A percentile compares a stretch with the other conserved stretches of the same genome.
phyloP scores from a whole-genome alignment of 768 basidiomycete genomes.

The Hygrocybe coccinea region DNA sequence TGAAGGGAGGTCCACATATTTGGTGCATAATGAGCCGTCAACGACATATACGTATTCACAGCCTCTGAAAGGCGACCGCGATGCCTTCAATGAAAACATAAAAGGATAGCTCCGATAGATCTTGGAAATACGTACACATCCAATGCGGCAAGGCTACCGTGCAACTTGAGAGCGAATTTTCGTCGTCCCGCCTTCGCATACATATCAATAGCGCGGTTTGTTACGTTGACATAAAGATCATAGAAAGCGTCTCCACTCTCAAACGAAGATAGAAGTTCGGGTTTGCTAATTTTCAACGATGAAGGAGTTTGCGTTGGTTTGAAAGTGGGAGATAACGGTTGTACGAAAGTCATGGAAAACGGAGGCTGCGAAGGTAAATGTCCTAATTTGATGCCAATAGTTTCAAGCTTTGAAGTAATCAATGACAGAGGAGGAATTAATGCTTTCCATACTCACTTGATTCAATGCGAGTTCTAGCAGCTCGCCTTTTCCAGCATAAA shows the following conservation, averaged over 20 bases:
- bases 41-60: conserved; percentile 63
- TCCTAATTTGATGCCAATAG: conserved; percentile 68
- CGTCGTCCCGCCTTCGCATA: conserved; percentile 80
- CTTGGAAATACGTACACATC: conserved; percentile 63
- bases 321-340: conserved; percentile 16
- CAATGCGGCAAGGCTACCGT: conserved; percentile 81
- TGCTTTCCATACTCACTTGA: conserved; percentile 51
- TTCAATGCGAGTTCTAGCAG: conserved; percentile 80
- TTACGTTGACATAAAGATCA: conserved; percentile 66
- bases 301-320: conserved; percentile 19
- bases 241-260: conserved; percentile 60
- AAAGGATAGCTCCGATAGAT: background rate
- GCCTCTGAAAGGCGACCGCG: conserved; percentile 61
- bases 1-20: conserved; percentile 79
- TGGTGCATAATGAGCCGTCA: conserved; percentile 83
- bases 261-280: conserved; percentile 57
- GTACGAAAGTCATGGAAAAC: conserved; percentile 53
- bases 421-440: background rate
- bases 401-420: conserved; percentile 60
- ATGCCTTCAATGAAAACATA: conserved; percentile 41
- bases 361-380: conserved; percentile 71
- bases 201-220: conserved; percentile 79
- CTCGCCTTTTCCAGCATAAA: conserved; percentile 82
- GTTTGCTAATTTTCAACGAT: conserved; percentile 46
- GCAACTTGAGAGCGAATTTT: conserved; percentile 81